Conservation (phyloP, 352 stramenopile genomes). For the Phytophthora cajani region DNA sequence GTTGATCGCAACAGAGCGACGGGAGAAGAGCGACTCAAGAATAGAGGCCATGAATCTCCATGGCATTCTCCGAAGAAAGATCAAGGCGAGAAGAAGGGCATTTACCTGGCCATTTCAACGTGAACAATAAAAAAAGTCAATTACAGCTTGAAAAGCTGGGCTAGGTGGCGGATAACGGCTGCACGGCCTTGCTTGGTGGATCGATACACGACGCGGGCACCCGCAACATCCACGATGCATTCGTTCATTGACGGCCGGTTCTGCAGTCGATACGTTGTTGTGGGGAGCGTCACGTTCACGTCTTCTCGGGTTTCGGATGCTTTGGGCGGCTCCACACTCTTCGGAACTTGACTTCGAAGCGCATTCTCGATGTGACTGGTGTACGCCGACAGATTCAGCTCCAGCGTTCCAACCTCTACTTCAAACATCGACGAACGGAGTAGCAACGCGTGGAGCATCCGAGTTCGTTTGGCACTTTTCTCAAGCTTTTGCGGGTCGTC, state of each 20-base stretch:
- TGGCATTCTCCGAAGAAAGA: slow-evolving; percentile 10
- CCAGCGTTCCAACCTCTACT: slow-evolving; percentile 48
- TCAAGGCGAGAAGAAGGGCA: slow-evolving; percentile 24
- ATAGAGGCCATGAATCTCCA: slow-evolving; percentile 18
- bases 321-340: slow-evolving; percentile 8
- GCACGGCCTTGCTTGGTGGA: slow-evolving; percentile 64
- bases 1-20: slow-evolving; percentile 50
- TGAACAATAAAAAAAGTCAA: slow-evolving; percentile 24
- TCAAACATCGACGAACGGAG: slow-evolving; percentile 62
- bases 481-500: slow-evolving; percentile 25
- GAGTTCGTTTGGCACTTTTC: slow-evolving; percentile 43
- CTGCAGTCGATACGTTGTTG: slow-evolving; percentile 45
- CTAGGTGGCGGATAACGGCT: slow-evolving; percentile 59
- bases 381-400: slow-evolving; percentile 53
- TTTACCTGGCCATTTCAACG: slow-evolving; percentile 74
- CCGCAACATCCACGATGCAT: slow-evolving; percentile 56
- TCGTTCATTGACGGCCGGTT: slow-evolving; percentile 63
- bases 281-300: slow-evolving; percentile 43
- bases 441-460: slow-evolving; percentile 64
- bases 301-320: slow-evolving; percentile 53
- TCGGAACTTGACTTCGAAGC: slow-evolving; percentile 12
- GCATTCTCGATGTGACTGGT: slow-evolving; percentile 56
- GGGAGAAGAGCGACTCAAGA: slow-evolving; percentile 31
- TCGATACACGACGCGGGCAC: slow-evolving; percentile 54
- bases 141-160: slow-evolving; percentile 40